Percentiles rank a stretch among this genome's conserved stretches.
Evolutionary conservation across 129 eudicot genomes (phyloP).

Genomic region (Dittrichia graveolens): DNA sequence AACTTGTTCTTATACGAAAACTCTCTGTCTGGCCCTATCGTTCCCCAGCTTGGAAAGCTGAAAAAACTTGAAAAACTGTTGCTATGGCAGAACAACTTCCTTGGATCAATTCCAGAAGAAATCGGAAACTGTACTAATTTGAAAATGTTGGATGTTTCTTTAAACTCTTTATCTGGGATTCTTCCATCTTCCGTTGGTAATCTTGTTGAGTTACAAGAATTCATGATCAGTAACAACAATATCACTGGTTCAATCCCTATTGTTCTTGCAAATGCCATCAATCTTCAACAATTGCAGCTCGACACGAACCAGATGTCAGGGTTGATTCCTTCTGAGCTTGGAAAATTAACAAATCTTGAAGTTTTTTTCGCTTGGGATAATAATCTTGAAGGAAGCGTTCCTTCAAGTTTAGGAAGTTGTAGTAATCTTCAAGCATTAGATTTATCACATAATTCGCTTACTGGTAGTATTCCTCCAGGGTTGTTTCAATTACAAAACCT

Average conservation of each 20-base stretch:
- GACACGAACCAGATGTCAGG: slow-evolving; percentile 73
- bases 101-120: slow-evolving; percentile 63
- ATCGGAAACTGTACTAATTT: slow-evolving; percentile 66
- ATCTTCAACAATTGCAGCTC: slow-evolving; percentile 60
- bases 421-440: slow-evolving; percentile 61
- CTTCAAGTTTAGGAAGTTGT: slow-evolving; percentile 59
- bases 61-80: slow-evolving; percentile 53
- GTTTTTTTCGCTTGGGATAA: slow-evolving; percentile 77
- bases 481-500: slow-evolving; percentile 59
- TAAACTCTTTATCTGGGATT: slow-evolving; percentile 59
- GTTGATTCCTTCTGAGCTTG: slow-evolving; percentile 53
- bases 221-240: slow-evolving; percentile 69
- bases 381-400: slow-evolving; percentile 66
- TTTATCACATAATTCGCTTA: slow-evolving; percentile 68
- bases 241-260: slow-evolving; percentile 60
- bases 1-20: slow-evolving; percentile 63
- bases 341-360: slow-evolving; percentile 42
- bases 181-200: slow-evolving; percentile 58
- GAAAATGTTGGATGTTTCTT: slow-evolving; percentile 54
- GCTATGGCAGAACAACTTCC: slow-evolving; percentile 63
- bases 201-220: slow-evolving; percentile 53
- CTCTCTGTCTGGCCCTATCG: slow-evolving; percentile 55
- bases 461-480: slow-evolving; percentile 62
- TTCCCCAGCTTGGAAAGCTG: slow-evolving; percentile 54
- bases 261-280: slow-evolving; percentile 51